Percentiles rank a stretch among this genome's conserved stretches.
phyloP scores from a whole-genome alignment of 805 yeast species.

The Wickerhamomyces strasburgensis region DNA sequence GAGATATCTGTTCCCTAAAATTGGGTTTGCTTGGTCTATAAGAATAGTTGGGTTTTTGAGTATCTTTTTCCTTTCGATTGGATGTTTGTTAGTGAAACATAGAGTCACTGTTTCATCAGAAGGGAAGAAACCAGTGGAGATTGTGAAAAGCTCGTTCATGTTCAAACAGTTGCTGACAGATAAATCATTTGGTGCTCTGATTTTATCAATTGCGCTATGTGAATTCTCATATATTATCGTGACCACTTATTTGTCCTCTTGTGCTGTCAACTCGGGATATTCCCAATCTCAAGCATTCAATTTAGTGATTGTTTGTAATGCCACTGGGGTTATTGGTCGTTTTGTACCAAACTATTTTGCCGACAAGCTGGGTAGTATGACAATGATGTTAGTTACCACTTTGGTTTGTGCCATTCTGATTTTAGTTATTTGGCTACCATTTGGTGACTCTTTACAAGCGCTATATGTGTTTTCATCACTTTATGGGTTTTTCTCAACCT shows the following conservation, averaged over 20 bases:
- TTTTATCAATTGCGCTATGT: conserved; percentile 18
- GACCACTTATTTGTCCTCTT: conserved; percentile 52
- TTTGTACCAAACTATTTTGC: conserved; percentile 50
- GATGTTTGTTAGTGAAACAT: conserved; percentile 32
- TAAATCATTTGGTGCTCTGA: conserved; percentile 1
- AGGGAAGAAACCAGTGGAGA: background rate
- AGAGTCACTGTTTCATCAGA: conserved; percentile 20
- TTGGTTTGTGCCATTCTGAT: conserved; percentile 41
- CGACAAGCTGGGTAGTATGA: conserved; percentile 51
- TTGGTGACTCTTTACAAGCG: conserved; percentile 40
- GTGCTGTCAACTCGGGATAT: conserved; percentile 47
- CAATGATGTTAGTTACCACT: conserved; percentile 48
- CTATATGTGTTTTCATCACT: conserved; percentile 48
- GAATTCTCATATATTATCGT: conserved; percentile 52
- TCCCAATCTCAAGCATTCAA: conserved; percentile 35
- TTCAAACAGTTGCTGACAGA: conserved; percentile 7
- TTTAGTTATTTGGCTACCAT: conserved; percentile 63
- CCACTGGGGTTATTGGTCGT: conserved; percentile 48
- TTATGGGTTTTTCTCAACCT: conserved; percentile 57
- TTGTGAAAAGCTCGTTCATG: conserved; percentile 4
- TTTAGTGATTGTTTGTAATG: conserved; percentile 34
- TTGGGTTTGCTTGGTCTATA: conserved; percentile 62
- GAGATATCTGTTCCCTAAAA: conserved; percentile 35
- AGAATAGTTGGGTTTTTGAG: conserved; percentile 40
- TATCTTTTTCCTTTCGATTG: conserved; percentile 14